Evolutionary conservation across 768 basidiomycete genomes (phyloP).

Genomic region (Leccinum truebloodii): DNA sequence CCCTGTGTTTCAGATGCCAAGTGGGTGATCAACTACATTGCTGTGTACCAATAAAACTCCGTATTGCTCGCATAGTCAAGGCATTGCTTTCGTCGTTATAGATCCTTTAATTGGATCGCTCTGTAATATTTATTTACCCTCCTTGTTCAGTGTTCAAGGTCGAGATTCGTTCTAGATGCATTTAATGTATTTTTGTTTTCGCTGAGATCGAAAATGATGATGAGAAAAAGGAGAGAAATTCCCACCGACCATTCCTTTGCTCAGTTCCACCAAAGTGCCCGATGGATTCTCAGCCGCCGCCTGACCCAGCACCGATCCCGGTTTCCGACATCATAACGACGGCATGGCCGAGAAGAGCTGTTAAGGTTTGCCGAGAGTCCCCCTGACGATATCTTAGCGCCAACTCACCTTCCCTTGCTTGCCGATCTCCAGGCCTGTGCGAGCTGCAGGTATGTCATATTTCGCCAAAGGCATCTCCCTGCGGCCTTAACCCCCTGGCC

Average conservation of each 20-base stretch:
- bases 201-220: constrained; percentile 14
- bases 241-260: constrained; percentile 29
- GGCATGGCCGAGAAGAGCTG: constrained; percentile 51
- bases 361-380: constrained; percentile 43
- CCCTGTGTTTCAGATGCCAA: constrained; percentile 42
- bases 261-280: constrained; percentile 28
- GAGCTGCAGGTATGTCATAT: constrained; percentile 47
- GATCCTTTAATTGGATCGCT: not conserved
- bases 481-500: not conserved
- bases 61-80: not conserved
- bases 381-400: constrained; percentile 3
- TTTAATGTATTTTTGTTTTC: not conserved
- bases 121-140: not conserved
- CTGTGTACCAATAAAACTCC: constrained; percentile 44
- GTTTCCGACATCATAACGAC: constrained; percentile 52
- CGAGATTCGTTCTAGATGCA: not conserved
- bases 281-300: constrained; percentile 39
- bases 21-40: constrained; percentile 59
- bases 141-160: constrained; percentile 13
- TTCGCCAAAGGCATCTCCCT: not conserved
- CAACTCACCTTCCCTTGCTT: constrained; percentile 14
- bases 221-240: constrained; percentile 33
- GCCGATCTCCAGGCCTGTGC: constrained; percentile 50
- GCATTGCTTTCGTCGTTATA: not conserved
- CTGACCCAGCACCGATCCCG: constrained; percentile 41